Evolutionary conservation across 1,284 basidiomycete species (phyloP).

Genomic region (Malassezia slooffiae): DNA sequence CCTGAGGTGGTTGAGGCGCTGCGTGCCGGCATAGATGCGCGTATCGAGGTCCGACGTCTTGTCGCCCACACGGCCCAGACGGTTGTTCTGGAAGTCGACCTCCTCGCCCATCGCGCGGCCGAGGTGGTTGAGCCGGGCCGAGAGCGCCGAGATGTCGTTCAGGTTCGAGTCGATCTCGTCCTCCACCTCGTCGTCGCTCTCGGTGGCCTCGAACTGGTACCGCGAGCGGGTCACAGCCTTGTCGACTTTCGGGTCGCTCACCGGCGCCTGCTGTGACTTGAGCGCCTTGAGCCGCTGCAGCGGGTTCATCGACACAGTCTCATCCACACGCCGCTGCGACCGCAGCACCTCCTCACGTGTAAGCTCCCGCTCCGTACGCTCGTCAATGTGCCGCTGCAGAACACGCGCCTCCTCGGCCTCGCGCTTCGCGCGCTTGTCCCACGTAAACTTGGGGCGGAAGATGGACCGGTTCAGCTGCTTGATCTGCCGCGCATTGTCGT

Average conservation of each 20-base stretch:
- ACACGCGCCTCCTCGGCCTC: conserved; percentile 80
- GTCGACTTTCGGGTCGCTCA: conserved; percentile 48
- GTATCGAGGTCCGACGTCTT: conserved; percentile 41
- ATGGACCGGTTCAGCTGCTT: conserved; percentile 88
- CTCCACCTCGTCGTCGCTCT: conserved; percentile 79
- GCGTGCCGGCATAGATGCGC: conserved; percentile 39
- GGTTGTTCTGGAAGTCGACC: conserved; percentile 37
- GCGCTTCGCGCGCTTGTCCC: conserved; percentile 63
- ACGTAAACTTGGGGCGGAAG: conserved; percentile 56
- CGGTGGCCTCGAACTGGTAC: conserved; percentile 89
- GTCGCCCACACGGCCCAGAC: conserved; percentile 37
- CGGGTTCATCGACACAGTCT: conserved; percentile 50
- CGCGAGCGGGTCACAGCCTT: conserved; percentile 67
- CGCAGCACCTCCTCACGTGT: conserved; percentile 58
- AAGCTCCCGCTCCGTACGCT: conserved; percentile 61
- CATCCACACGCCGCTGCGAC: conserved; percentile 72
- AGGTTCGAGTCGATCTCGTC: conserved; percentile 77
- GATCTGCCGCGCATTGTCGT: conserved; percentile 86
- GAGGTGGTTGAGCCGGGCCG: conserved; percentile 71
- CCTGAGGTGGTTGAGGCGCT: conserved; percentile 37
- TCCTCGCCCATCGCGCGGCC: conserved; percentile 65
- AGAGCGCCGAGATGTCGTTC: conserved; percentile 71
- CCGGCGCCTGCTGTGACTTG: not conserved
- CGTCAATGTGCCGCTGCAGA: conserved; percentile 74
- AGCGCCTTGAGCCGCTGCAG: conserved; percentile 17